Base-by-base conservation (phyloP, 768 basidiomycete genomes). In the Kwoniella dendrophila region DNA sequence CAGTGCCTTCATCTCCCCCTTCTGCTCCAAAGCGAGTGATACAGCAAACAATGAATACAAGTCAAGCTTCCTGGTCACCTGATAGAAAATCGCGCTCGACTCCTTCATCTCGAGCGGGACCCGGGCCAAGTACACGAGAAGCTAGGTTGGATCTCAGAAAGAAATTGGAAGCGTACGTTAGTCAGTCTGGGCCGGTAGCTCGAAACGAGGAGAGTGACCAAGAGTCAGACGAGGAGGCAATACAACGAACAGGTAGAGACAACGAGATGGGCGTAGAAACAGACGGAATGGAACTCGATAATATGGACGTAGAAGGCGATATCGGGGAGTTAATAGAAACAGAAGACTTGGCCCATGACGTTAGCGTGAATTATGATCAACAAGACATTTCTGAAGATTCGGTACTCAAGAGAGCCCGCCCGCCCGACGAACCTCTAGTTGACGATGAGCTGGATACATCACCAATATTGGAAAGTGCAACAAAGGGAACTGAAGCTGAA, bases 121-220 rank as follows among this genome's bases (percentile, higher is more conserved):
- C 64, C 24, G 57, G 59, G 36, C 53, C 55, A 32, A 63, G 20
- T 30, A 32, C 54, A 40, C 64, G 56, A 22, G 45, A 72, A 73
- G 66, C 61, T 73, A 78, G 61, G 80, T 72, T 61, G 33, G 57
- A 54, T 32, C 76, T 89, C 53, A 81, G 84, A 56, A 81, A 78
- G 52, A 82, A 76, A 52, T 70, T 90, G 59, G 82, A 79, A 44
- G 82, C 78, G 11, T 89, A 86, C 78, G 83, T 86, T 11, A 81
- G 85, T 65, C 73, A 72, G 34, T 11, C 27, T 29, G 32, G 51
- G 16, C 20, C 30, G 26, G 47, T 41, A 3, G 38, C 34, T 4
- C 43, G 41, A 18, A 40, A 32, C 22, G 36, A 26, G 2, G 47
- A 44, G 4, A 24, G 26, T 12, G 59, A 43, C 0, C 32, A 26